Conservation (phyloP, 2,329 filamentous ascomycete genomes). For the Colletotrichum viniferum region DNA sequence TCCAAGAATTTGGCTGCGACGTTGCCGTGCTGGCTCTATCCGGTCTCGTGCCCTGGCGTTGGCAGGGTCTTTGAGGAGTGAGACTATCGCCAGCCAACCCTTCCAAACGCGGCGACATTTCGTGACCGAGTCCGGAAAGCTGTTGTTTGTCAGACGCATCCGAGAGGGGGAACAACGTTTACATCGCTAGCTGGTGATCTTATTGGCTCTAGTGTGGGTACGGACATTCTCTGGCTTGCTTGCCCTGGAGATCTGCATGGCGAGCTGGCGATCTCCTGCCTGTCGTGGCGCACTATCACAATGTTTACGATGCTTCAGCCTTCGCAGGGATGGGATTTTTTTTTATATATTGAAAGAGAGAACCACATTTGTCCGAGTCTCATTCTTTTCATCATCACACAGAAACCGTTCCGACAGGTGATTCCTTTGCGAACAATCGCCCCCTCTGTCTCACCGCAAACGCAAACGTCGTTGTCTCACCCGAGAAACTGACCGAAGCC, state of each 20-base stretch:
- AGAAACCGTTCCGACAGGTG: neutral
- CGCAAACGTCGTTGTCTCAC: neutral
- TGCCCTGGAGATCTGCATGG: neutral
- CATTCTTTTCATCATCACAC: neutral
- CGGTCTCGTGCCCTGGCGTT: neutral
- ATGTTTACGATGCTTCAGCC: neutral
- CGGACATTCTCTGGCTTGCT: neutral
- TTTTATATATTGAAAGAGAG: neutral
- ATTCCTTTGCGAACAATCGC: neutral
- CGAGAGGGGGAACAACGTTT: neutral
- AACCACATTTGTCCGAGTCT: neutral
- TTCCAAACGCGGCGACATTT: neutral
- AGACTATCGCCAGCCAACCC: neutral
- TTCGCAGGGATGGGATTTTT: neutral
- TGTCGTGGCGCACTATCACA: neutral
- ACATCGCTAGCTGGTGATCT: neutral
- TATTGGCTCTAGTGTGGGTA: neutral
- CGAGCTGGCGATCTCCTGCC: neutral
- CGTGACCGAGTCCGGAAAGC: neutral
- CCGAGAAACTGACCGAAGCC: neutral
- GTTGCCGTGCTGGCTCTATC: neutral
- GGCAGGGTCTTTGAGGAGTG: neutral
- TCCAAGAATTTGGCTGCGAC: neutral
- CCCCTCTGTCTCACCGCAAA: neutral
- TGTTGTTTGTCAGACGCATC: neutral